phyloP scores from a whole-genome alignment of 2,329 filamentous ascomycete species.

The Colletotrichum sp. region DNA sequence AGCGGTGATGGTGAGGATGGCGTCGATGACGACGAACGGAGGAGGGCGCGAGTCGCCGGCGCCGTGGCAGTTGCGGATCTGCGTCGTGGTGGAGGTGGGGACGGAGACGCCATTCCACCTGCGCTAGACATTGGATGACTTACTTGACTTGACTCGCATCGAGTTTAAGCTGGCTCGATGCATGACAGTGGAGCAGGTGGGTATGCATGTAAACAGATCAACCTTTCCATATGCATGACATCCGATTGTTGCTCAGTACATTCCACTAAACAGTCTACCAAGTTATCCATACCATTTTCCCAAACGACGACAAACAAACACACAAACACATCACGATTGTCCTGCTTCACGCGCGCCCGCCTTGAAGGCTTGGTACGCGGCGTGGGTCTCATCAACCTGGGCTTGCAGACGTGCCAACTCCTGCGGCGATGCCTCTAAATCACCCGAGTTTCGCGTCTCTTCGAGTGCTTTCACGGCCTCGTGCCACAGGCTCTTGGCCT shows the following conservation, averaged over 20 bases:
- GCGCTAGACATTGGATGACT: neutral
- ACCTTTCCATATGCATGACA: neutral
- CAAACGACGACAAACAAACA: neutral
- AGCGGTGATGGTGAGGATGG: neutral
- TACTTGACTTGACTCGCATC: neutral
- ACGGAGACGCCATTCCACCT: neutral
- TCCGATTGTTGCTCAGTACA: accelerated
- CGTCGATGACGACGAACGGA: neutral
- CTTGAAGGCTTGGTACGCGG: neutral
- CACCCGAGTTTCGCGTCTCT: neutral
- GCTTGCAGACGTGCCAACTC: neutral
- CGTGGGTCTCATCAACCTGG: neutral
- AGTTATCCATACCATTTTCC: neutral
- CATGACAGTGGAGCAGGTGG: neutral
- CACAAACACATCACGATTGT: neutral
- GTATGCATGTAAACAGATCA: neutral
- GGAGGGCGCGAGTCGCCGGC: neutral
- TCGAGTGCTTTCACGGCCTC: neutral
- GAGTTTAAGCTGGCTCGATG: neutral
- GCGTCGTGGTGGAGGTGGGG: neutral
- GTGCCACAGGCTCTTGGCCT: neutral
- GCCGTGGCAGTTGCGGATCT: neutral
- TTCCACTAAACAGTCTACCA: neutral
- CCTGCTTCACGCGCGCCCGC: neutral
- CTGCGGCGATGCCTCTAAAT: neutral